Evolutionary conservation across 228 moss, liverwort and hornwort genomes (phyloP).

Genomic region (Sphagnum magellanicum): DNA sequence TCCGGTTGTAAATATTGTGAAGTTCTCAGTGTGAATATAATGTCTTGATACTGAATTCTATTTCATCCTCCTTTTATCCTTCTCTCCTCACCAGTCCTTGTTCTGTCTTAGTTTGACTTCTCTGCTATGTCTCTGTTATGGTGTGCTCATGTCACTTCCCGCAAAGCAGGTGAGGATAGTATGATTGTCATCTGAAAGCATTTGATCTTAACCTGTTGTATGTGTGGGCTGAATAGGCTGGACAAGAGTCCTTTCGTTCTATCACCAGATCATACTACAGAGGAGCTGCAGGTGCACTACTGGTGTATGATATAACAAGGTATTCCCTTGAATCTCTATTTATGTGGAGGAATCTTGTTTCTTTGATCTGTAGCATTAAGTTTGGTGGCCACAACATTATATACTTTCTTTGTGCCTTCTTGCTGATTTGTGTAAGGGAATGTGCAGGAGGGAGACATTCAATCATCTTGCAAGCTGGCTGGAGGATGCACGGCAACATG

Average conservation of each 20-base stretch:
- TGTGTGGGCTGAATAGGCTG: conserved; percentile 17
- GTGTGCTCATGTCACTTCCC: too few relatives aligned
- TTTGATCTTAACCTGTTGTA: neutral
- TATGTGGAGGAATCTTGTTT: neutral
- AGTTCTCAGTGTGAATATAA: too few relatives aligned
- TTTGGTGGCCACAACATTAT: neutral
- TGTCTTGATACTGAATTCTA: too few relatives aligned
- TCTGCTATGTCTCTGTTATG: too few relatives aligned
- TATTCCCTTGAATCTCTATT: conserved; percentile 1
- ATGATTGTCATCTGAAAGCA: too few relatives aligned
- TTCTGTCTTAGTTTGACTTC: too few relatives aligned
- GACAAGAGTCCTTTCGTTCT: conserved; percentile 48
- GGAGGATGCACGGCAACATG: conserved; percentile 20
- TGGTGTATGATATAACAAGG: conserved; percentile 12
- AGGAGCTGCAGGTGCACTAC: conserved; percentile 16
- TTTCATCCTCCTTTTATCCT: too few relatives aligned
- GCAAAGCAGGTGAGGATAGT: too few relatives aligned
- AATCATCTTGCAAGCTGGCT: conserved; percentile 37
- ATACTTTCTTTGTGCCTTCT: too few relatives aligned
- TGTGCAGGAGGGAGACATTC: conserved; percentile 39
- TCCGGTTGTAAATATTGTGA: too few relatives aligned
- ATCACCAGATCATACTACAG: conserved; percentile 34
- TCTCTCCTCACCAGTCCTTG: too few relatives aligned
- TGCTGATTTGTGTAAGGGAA: neutral
- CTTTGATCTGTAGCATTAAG: neutral